Base-by-base conservation (phyloP, 257 asterid genomes). In the Solanum virginianum region DNA sequence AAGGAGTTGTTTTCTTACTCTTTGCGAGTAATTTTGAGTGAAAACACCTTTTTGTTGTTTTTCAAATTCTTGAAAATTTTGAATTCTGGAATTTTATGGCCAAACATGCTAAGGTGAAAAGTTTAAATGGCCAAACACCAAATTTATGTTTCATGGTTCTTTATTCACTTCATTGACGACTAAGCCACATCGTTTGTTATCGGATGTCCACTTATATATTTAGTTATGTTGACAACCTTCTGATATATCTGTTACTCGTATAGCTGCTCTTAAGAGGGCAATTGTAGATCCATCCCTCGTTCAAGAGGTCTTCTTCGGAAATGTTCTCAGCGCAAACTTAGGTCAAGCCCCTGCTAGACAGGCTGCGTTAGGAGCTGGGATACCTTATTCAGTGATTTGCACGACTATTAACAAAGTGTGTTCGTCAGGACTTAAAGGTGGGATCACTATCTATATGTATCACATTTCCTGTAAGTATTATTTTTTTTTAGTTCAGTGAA, bases 341-440 rank as follows among this genome's bases (percentile, higher is more conserved):
- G 99, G 99, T 85, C 99, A 94, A 91, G 99, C 99, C 87, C 99
- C 99, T 18, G 99, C 99, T n/a, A 91, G 98, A 88, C 99, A 96
- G 88, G 98, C 98, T 85, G 98, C 98, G 68, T 88, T 96, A 80
- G 98, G 98, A 87, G 99, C 98, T 15, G 98, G 98, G 26, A 82
- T 96, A 84, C 99, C 98, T 22, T 77, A 91, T 83, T 91, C 98
- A 6, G 99, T 93, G n/a, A 84, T 91, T 90, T 96, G 99, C 92
- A 96, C 98, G 39, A 92, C 97, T 83, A 87, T 96, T 85, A 95
- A 96, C 88, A 96, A 96, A 94, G 99, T 96, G 14, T 96, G 99
- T 86, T 90, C 99, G 14, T 92, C 99, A 5, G 99, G 99, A 86
- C 92, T 96, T 97, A 96, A 96, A 93, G 99, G 99, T 93, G 20